Base-by-base conservation (phyloP, 2,329 filamentous ascomycete species). In the Aschersonia sp. region DNA sequence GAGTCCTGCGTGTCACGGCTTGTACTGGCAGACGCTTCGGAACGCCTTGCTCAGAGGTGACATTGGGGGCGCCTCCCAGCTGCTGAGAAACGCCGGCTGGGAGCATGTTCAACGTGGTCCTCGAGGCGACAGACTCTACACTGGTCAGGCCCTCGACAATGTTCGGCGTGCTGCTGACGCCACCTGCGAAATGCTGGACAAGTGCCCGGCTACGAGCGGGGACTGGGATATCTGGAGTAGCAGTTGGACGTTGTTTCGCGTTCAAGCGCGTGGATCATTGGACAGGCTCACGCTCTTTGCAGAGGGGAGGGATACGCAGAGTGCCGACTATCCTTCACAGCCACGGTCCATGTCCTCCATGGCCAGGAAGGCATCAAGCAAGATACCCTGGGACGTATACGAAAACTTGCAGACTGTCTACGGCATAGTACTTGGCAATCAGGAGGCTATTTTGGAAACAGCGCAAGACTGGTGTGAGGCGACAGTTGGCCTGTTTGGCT, bases 381-480 rank as follows among this genome's bases (percentile, higher is more conserved):
- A 83, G 55, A 83, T 95, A 35, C 90, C 89, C 0, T 95, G 86
- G 85, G 79, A 84, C 30, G 79, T 97, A 31, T 95, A 94, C 61
- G 83, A 95, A 59, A 87, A 84, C 54, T 68, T 97, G 47, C 79
- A 83, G 54, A 80, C 79, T 10, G 67, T 95, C 5, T 95, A 95
- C 60, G 81, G 82, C 35, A 82, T 94, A 50, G 67, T 94, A 2
- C 73, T 92, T 5, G 89, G 90, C 37, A 78, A 84, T 52, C 73
- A 79, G 8, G 76, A 82, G 37, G 81, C 87, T 22, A 86, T 95
- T 46, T 69, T 94, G 51, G 76, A 81, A 44, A 78, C 81, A 43
- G 79, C 88, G 1, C 81, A 90, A 58, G 89, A 95, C 63, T 97
- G 90, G 90, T 80, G 90, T 46, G 90, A 97, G 67, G 89, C 87